phyloP scores from a whole-genome alignment of 1,284 basidiomycete genomes.

The Cronartium ribicola region DNA sequence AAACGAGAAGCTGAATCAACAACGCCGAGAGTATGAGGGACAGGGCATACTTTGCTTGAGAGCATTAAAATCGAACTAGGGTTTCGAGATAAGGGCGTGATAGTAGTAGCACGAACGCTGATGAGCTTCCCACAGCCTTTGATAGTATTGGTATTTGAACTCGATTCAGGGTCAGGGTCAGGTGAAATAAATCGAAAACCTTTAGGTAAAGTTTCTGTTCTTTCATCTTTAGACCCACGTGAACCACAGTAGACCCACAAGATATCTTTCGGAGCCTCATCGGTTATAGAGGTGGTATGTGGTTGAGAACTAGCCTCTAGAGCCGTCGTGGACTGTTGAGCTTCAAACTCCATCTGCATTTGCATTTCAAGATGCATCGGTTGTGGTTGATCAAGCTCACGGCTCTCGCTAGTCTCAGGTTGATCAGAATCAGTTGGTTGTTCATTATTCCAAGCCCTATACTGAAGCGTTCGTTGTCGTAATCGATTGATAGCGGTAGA shows the following conservation, averaged over 20 bases:
- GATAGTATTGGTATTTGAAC: not conserved
- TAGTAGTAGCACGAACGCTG: not conserved
- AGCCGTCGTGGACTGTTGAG: too few species aligned
- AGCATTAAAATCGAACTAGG: not conserved
- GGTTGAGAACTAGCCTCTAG: too few species aligned
- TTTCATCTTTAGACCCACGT: not conserved
- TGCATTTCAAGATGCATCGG: too few species aligned
- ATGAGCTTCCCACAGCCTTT: slow-evolving; percentile 21
- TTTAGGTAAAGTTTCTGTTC: not conserved
- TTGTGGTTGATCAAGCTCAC: not conserved
- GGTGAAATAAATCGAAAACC: not conserved
- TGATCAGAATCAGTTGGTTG: too few species aligned
- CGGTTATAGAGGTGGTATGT: too few species aligned
- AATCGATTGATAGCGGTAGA: slow-evolving; percentile 13
- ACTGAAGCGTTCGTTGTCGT: slow-evolving; percentile 8
- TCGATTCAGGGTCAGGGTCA: not conserved
- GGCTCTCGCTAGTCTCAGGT: not conserved
- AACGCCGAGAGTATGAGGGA: slow-evolving; percentile 12
- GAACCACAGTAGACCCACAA: slow-evolving; percentile 22
- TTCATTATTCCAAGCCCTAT: too few species aligned
- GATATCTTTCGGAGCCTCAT: too few species aligned
- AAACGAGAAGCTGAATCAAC: slow-evolving; percentile 12
- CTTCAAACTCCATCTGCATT: too few species aligned
- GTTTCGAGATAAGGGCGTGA: not conserved
- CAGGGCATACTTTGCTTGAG: slow-evolving; percentile 10